These are phyloP conservation scores for Aspergillus sp. DNA, from an alignment of 2,329 filamentous ascomycete genomes.

Conservation along the genomic window DNA sequence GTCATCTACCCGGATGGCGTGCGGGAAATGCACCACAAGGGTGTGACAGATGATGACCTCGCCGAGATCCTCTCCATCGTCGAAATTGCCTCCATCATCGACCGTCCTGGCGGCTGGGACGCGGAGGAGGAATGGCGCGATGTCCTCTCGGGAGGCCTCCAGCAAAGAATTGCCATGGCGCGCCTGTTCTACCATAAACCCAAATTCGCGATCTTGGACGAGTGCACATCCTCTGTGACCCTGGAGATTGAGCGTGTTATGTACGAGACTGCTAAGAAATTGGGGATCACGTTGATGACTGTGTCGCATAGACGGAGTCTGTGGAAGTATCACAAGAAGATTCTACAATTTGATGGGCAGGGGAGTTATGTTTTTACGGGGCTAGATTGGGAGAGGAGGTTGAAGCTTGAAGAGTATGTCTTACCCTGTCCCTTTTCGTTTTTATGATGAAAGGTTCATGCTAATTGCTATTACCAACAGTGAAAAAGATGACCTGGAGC, in stretches of 20 bases:
- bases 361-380: conserved; percentile 84
- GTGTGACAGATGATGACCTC: conserved; percentile 75
- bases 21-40: conserved; percentile 77
- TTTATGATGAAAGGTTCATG: not conserved
- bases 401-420: conserved; percentile 74
- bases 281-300: conserved; percentile 94
- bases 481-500: conserved; percentile 89
- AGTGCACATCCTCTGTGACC: conserved; percentile 93
- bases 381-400: conserved; percentile 76
- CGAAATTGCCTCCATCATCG: conserved; percentile 74
- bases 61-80: conserved; percentile 68
- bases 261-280: conserved; percentile 90
- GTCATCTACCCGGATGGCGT: conserved; percentile 92
- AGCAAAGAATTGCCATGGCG: conserved; percentile 96
- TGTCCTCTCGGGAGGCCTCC: conserved; percentile 81
- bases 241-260: conserved; percentile 90
- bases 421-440: conserved; percentile 1
- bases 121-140: conserved; percentile 96
- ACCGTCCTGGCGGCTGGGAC: conserved; percentile 78
- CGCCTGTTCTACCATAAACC: conserved; percentile 89
- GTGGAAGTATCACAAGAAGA: conserved; percentile 94
- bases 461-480: conserved; percentile 26
- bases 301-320: conserved; percentile 84
- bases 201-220: conserved; percentile 90
- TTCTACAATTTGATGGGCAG: conserved; percentile 94